Base-by-base conservation (phyloP, 345 rosid genomes). In the Melaleuca alternifolia region DNA sequence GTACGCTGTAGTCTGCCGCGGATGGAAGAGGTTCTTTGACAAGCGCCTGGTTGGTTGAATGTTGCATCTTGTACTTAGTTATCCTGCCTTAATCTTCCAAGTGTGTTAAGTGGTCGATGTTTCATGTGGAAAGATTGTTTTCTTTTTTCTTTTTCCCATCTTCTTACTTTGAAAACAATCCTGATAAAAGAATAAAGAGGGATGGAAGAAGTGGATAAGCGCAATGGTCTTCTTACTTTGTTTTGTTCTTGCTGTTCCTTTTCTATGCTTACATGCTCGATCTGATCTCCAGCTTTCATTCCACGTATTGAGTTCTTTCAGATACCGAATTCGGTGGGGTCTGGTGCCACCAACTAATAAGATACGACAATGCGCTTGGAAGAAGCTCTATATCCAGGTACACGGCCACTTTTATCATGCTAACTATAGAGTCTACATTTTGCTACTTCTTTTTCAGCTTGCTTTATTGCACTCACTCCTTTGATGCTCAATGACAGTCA, bases 241-340 rank as follows among this genome's bases (percentile, higher is more conserved):
- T 46, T 41, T n/a, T 81, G 77, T 44, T 33, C 44, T 57, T 50
- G 85, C 85, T 48, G 33, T 57, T 83, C 3, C 52, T 57, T 28
- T 23, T 14, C 79, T 62, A 24, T 87, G 57, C 41, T 33, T 46
- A 52, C 53, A 20, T 15, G 18, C 51, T 46, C 46, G 12, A 76
- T 41, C 53, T 50, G n/a, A 41, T 10, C 54, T 53, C 23, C 16
- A 13, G 52, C 79, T 52, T 37, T 81, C 6, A 1, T 26, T 44
- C 21, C 7, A 5, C 12, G 2, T 83, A 79, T 53, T 44, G 81
- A 71, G 87, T 84, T 46, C 26, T 52, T 85, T 83, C 91, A 97
- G 99, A 81, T 97, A 97, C 84, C 92, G 94, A 77, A 92, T 97
- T 91, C 93, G 98, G 18, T 97, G 99, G 98, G 96, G 99, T 89